Percentiles rank a stretch among this genome's conserved stretches.
These are phyloP conservation scores for Colletotrichum spaethianum DNA, from an alignment of 2,329 filamentous ascomycete genomes.

Conservation along the genomic window DNA sequence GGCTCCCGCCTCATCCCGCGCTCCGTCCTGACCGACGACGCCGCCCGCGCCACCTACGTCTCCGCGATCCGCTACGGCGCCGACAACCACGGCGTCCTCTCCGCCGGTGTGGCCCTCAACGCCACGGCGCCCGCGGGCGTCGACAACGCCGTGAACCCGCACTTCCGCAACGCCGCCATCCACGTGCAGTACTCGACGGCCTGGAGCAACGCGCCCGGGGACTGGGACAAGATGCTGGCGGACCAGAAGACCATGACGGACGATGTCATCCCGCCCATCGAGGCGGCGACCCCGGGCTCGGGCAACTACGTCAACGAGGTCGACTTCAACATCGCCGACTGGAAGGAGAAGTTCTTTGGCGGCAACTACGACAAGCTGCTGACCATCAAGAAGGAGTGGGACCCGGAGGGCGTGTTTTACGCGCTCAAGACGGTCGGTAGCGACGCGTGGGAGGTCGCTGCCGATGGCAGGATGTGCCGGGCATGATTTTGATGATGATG, in stretches of 20 bases:
- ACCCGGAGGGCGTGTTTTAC: conserved; percentile 62
- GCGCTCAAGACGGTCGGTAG: conserved; percentile 65
- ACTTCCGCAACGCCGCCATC: conserved; percentile 38
- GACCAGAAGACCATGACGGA: conserved; percentile 42
- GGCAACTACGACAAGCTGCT: conserved; percentile 58
- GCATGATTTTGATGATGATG: conserved; percentile 21
- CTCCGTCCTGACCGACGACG: conserved; percentile 51
- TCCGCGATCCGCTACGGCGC: conserved; percentile 39
- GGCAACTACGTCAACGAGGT: conserved; percentile 68
- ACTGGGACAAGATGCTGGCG: conserved; percentile 34
- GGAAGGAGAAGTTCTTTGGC: conserved; percentile 63
- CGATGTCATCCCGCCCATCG: conserved; percentile 41
- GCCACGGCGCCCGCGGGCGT: conserved; percentile 33
- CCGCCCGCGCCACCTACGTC: conserved; percentile 40
- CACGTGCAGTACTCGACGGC: conserved; percentile 40
- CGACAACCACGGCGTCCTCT: conserved; percentile 36
- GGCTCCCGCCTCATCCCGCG: conserved; percentile 61
- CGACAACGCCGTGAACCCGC: conserved; percentile 40
- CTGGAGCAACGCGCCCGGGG: conserved; percentile 40
- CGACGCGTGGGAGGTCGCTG: conserved; percentile 61
- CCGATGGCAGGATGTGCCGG: conserved; percentile 58
- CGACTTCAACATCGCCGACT: conserved; percentile 63
- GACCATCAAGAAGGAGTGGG: conserved; percentile 65
- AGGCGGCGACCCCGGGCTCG: conserved; percentile 52
- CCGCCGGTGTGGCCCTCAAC: conserved; percentile 44